Percentiles rank a stretch among this genome's conserved stretches.
Evolutionary conservation across 2,329 filamentous ascomycete species (phyloP).

Genomic region (Colletotrichum euphorbiae): DNA sequence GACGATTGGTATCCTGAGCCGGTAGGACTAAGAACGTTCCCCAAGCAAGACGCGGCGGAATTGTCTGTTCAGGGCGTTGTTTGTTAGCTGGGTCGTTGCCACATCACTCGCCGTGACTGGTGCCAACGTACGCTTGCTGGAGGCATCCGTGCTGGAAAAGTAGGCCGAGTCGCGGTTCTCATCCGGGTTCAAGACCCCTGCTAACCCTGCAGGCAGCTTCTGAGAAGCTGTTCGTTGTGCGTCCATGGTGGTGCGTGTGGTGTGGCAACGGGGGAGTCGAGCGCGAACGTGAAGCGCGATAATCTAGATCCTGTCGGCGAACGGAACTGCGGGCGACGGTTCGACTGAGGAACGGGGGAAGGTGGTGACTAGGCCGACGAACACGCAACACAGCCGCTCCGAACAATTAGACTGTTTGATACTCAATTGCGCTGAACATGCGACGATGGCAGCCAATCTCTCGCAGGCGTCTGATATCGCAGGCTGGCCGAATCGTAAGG

Average conservation of each 20-base stretch:
- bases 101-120: constrained; percentile 20
- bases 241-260: constrained; percentile 27
- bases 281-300: neutral
- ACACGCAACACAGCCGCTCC: neutral
- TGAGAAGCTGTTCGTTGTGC: constrained; percentile 48
- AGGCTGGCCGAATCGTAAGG: neutral
- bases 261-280: neutral
- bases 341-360: neutral
- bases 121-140: constrained; percentile 55
- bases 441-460: constrained; percentile 18
- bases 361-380: neutral
- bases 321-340: neutral
- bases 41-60: constrained; percentile 55
- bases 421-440: constrained; percentile 27
- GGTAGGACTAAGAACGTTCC: constrained; percentile 42
- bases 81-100: constrained; percentile 36
- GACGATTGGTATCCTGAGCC: constrained; percentile 62
- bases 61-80: constrained; percentile 50
- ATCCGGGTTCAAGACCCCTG: constrained; percentile 64
- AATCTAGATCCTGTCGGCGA: neutral
- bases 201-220: constrained; percentile 61
- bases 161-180: constrained; percentile 60
- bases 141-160: constrained; percentile 57
- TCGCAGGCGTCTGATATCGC: constrained; percentile 18
- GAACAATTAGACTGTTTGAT: constrained; percentile 27